A percentile compares a stretch with the other conserved stretches of the same genome.
phyloP scores from a whole-genome alignment of 1,284 basidiomycete genomes.

The Afroboletus lepidellus region DNA sequence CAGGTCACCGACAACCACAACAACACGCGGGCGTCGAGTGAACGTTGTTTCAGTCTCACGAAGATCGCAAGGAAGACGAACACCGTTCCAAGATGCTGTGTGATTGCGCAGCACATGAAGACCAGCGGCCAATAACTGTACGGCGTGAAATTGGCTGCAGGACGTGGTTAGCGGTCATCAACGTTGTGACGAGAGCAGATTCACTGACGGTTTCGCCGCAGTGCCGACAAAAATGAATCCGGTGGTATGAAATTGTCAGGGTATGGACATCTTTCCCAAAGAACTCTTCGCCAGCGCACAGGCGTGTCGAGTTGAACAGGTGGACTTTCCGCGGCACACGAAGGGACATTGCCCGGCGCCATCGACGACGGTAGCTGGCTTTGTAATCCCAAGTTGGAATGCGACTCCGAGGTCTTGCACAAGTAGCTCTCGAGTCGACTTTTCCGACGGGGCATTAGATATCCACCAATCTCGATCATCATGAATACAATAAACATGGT shows the following conservation, averaged over 20 bases:
- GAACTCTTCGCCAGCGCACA: slow-evolving; percentile 70
- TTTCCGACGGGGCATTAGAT: slow-evolving; percentile 8
- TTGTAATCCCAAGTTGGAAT: slow-evolving; percentile 5
- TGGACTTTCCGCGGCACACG: background rate
- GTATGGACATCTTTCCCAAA: slow-evolving; percentile 79
- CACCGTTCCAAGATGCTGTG: slow-evolving; percentile 82
- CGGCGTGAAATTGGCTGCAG: slow-evolving; percentile 69
- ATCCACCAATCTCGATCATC: slow-evolving; percentile 23
- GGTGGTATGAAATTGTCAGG: slow-evolving; percentile 90
- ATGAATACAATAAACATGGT: slow-evolving; percentile 18
- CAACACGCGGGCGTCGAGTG: slow-evolving; percentile 66
- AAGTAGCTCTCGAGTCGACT: background rate
- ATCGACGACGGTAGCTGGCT: too few species aligned
- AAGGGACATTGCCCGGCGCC: background rate
- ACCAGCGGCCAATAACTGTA: slow-evolving; percentile 77
- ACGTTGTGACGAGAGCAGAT: slow-evolving; percentile 7
- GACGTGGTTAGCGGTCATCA: slow-evolving; percentile 15
- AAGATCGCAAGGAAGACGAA: slow-evolving; percentile 84
- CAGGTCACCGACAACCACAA: slow-evolving; percentile 64
- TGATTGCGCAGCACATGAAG: slow-evolving; percentile 71
- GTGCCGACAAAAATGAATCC: slow-evolving; percentile 71
- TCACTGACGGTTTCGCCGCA: slow-evolving; percentile 74
- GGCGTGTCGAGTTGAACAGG: background rate
- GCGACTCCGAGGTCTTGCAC: background rate
- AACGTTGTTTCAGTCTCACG: slow-evolving; percentile 62